These are phyloP conservation scores for Penicillium sp. DNA, from an alignment of 2,329 filamentous ascomycete species.

Conservation along the genomic window DNA sequence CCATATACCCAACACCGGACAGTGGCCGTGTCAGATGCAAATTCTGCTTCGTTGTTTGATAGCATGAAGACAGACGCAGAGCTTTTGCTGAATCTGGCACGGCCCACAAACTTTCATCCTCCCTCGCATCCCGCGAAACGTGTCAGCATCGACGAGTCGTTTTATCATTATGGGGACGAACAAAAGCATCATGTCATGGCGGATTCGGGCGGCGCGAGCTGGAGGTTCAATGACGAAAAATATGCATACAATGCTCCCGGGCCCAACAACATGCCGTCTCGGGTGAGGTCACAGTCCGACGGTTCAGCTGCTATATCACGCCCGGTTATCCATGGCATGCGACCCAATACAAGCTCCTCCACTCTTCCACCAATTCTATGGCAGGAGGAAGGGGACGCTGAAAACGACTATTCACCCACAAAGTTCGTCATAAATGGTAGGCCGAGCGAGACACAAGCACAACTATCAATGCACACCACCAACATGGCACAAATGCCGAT, in stretches of 20 bases:
- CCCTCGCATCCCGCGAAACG: conserved; percentile 21
- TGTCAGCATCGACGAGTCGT: conserved; percentile 28
- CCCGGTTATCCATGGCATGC: conserved; percentile 28
- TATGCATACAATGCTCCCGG: too few relatives aligned
- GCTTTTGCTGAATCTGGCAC: conserved; percentile 40
- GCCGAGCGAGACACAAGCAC: too few relatives aligned
- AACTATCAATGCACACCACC: too few relatives aligned
- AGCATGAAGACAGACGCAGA: conserved; percentile 43
- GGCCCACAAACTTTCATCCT: conserved; percentile 32
- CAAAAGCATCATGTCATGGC: too few relatives aligned
- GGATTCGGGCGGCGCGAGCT: conserved; percentile 13
- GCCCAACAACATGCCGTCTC: conserved; percentile 33
- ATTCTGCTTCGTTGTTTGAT: conserved; percentile 29
- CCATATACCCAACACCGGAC: conserved; percentile 30
- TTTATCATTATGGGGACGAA: conserved; percentile 16
- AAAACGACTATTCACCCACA: too few relatives aligned
- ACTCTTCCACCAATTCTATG: conserved; percentile 28
- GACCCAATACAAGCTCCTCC: conserved; percentile 34
- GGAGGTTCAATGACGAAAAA: too few relatives aligned
- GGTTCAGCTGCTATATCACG: conserved; percentile 34
- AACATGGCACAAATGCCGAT: too few relatives aligned
- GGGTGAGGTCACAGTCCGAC: too few relatives aligned
- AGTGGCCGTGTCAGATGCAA: too few relatives aligned
- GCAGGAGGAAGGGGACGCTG: conserved; percentile 31
- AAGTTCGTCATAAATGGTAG: too few relatives aligned